Percentiles rank a stretch among this genome's conserved stretches.
Evolutionary conservation across 192 early-diverging fungal species (phyloP).

Genomic region (Coemansia reversa): DNA sequence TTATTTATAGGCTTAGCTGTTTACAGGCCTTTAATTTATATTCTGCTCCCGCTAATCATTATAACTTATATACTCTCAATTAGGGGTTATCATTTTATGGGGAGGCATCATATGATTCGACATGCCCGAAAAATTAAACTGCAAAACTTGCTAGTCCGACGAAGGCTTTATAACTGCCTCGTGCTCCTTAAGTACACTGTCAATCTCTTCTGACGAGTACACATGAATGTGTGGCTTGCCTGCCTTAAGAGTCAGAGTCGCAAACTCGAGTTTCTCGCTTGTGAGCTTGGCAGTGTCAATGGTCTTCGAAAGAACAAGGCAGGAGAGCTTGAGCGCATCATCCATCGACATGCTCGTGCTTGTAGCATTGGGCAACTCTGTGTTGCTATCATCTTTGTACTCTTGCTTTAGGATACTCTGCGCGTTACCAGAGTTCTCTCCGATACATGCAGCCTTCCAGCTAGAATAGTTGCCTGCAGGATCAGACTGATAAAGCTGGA

Average conservation of each 20-base stretch:
- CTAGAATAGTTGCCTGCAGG: slow-evolving; percentile 98
- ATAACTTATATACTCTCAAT: not conserved
- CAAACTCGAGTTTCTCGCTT: slow-evolving; percentile 91
- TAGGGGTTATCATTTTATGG: slow-evolving; percentile 8
- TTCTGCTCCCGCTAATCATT: not conserved
- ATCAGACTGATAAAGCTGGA: slow-evolving; percentile 98
- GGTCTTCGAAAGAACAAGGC: slow-evolving; percentile 94
- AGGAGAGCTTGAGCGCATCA: slow-evolving; percentile 87
- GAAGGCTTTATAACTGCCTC: slow-evolving; percentile 45
- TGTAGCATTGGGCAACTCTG: slow-evolving; percentile 5
- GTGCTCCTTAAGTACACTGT: slow-evolving; percentile 39
- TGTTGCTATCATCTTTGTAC: slow-evolving; percentile 74
- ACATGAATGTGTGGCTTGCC: slow-evolving; percentile 38
- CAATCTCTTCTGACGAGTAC: slow-evolving; percentile 44
- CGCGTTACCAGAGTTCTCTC: slow-evolving; percentile 88
- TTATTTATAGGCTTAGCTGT: not conserved
- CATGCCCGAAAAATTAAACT: not conserved
- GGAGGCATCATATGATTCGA: not conserved
- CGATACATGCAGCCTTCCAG: slow-evolving; percentile 99
- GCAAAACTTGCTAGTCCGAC: not conserved
- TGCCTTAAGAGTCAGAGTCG: slow-evolving; percentile 67
- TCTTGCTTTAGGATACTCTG: slow-evolving; percentile 95
- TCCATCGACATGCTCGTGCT: slow-evolving; percentile 61
- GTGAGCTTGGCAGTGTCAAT: slow-evolving; percentile 92
- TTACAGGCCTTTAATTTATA: not conserved